Evolutionary conservation across 2,329 filamentous ascomycete genomes (phyloP).

Genomic region (Coniochaeta hoffmannii): DNA sequence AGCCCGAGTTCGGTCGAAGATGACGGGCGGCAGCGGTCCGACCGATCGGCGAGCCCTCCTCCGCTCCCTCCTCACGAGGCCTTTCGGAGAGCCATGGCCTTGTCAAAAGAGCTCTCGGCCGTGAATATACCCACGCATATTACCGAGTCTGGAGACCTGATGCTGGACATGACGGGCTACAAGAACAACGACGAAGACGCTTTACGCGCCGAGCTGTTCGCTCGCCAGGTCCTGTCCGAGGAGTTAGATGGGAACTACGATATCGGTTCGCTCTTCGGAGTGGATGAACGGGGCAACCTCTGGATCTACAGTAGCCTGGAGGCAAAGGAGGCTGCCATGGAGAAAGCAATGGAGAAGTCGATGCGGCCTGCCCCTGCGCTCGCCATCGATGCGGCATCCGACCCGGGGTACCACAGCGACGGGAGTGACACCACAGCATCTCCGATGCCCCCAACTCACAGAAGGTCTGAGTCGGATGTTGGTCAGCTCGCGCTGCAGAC

Average conservation of each 20-base stretch:
- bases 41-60: conserved; percentile 70
- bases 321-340: conserved; percentile 81
- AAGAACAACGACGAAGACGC: conserved; percentile 92
- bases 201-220: conserved; percentile 84
- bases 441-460: conserved; percentile 39
- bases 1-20: conserved; percentile 27
- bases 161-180: conserved; percentile 97
- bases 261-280: conserved; percentile 89
- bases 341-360: conserved; percentile 48
- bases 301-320: conserved; percentile 99
- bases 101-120: conserved; percentile 80
- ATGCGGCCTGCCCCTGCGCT: conserved; percentile 40
- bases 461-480: conserved; percentile 60
- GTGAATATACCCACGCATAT: conserved; percentile 91
- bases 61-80: conserved; percentile 66
- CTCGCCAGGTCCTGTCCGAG: conserved; percentile 84
- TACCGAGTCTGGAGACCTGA: conserved; percentile 88
- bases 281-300: conserved; percentile 92
- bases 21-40: conserved; percentile 32
- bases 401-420: conserved; percentile 94
- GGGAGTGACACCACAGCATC: conserved; percentile 56
- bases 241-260: conserved; percentile 94
- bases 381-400: conserved; percentile 75
- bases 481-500: conserved; percentile 49
- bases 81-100: conserved; percentile 70